phyloP scores from a whole-genome alignment of 768 basidiomycete species.

The Russula griseocarnosa region DNA sequence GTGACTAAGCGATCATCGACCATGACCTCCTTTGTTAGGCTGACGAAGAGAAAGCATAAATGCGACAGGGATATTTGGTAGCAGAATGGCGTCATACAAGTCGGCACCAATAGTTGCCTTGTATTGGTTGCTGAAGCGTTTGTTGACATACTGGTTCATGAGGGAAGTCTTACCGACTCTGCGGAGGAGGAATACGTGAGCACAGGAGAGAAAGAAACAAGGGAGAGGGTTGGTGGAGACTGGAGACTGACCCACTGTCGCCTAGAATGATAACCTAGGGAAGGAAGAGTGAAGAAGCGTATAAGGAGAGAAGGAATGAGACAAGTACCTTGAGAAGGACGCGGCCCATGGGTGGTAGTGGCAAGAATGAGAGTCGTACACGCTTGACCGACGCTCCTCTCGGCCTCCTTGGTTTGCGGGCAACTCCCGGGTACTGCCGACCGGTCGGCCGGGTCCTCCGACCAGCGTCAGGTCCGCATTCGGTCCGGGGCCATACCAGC shows the following conservation, averaged over 20 bases:
- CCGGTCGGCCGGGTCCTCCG: background rate
- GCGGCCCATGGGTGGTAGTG: slow-evolving; percentile 59
- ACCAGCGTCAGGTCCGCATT: background rate
- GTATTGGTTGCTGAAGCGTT: slow-evolving; percentile 99
- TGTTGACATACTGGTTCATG: slow-evolving; percentile 99
- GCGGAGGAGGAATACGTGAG: slow-evolving; percentile 20
- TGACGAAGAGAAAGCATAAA: slow-evolving; percentile 33
- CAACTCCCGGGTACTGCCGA: background rate
- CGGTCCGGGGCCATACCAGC: background rate
- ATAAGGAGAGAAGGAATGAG: background rate
- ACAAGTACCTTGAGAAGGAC: slow-evolving; percentile 72
- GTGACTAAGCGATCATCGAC: slow-evolving; percentile 97
- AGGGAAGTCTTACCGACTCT: slow-evolving; percentile 99
- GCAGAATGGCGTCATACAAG: slow-evolving; percentile 58
- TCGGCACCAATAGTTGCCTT: slow-evolving; percentile 98
- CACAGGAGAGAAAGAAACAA: background rate
- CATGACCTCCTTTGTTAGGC: slow-evolving; percentile 97
- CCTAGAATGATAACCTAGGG: slow-evolving; percentile 95
- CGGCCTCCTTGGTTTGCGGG: background rate
- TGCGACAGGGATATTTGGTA: slow-evolving; percentile 25
- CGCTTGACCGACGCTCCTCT: background rate
- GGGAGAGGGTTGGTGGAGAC: slow-evolving; percentile 34
- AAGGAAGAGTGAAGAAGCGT: slow-evolving; percentile 21
- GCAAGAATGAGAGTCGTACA: slow-evolving; percentile 26
- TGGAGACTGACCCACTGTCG: slow-evolving; percentile 79